phyloP scores from a whole-genome alignment of 2,329 filamentous ascomycete genomes.

The Aspergillus nomiae region DNA sequence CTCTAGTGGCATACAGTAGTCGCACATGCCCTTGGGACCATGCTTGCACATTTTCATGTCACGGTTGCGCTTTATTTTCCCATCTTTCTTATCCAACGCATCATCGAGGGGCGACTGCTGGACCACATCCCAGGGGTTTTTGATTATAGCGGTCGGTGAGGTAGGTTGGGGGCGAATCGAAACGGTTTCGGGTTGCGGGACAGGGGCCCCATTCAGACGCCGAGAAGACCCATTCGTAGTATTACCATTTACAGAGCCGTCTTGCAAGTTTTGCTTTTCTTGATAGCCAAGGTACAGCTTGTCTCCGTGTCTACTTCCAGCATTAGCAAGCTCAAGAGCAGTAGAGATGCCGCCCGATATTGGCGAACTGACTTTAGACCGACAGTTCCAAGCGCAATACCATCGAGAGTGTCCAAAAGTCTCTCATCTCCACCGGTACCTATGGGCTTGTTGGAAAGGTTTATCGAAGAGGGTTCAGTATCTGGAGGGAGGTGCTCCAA shows the following conservation, averaged over 20 bases:
- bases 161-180: slow-evolving; percentile 63
- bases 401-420: slow-evolving; percentile 53
- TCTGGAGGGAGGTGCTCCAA: slow-evolving; percentile 62
- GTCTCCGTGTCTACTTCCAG: slow-evolving; percentile 72
- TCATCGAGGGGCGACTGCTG: slow-evolving; percentile 87
- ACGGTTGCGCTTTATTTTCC: slow-evolving; percentile 77
- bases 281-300: slow-evolving; percentile 85
- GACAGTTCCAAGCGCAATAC: slow-evolving; percentile 59
- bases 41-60: slow-evolving; percentile 91
- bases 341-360: too few relatives aligned
- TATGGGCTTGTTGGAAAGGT: slow-evolving; percentile 62
- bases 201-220: slow-evolving; percentile 41
- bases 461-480: slow-evolving; percentile 57
- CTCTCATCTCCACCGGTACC: slow-evolving; percentile 58
- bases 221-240: slow-evolving; percentile 28
- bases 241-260: slow-evolving; percentile 44
- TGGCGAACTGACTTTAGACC: slow-evolving; percentile 54
- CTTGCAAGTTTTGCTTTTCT: slow-evolving; percentile 55
- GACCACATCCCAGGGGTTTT: slow-evolving; percentile 91
- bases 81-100: slow-evolving; percentile 79
- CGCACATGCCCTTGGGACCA: slow-evolving; percentile 97
- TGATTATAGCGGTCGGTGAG: slow-evolving; percentile 64
- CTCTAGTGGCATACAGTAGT: slow-evolving; percentile 96
- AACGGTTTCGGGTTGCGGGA: slow-evolving; percentile 56
- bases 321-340: neutral